These are phyloP conservation scores for Lupinus albus DNA, from an alignment of 306 rosid genomes.

Conservation along the genomic window DNA sequence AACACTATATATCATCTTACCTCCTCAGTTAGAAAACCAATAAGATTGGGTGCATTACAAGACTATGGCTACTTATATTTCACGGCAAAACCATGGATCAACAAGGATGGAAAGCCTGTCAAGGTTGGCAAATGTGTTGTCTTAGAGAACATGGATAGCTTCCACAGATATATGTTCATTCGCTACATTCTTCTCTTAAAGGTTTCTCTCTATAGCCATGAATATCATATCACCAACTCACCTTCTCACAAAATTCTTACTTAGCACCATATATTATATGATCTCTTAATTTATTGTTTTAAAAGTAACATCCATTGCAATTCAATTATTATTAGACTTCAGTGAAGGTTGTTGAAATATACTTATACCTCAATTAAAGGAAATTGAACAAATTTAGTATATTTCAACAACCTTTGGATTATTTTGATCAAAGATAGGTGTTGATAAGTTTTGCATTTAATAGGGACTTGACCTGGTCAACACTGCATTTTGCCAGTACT, in stretches of 20 bases:
- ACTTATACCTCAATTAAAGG: too few relatives aligned
- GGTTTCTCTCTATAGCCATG: slow-evolving; percentile 36
- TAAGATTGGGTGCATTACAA: slow-evolving; percentile 44
- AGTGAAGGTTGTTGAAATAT: too few relatives aligned
- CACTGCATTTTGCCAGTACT: slow-evolving; percentile 68
- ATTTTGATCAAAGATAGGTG: neutral
- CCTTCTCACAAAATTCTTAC: too few relatives aligned
- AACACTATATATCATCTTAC: slow-evolving; percentile 65
- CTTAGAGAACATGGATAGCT: slow-evolving; percentile 64
- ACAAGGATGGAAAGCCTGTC: slow-evolving; percentile 74
- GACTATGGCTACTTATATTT: slow-evolving; percentile 60
- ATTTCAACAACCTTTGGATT: too few relatives aligned
- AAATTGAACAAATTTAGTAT: too few relatives aligned
- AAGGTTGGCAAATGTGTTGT: slow-evolving; percentile 56
- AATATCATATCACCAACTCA: neutral
- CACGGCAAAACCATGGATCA: slow-evolving; percentile 72
- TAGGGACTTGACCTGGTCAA: slow-evolving; percentile 83
- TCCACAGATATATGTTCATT: slow-evolving; percentile 70
- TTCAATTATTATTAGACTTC: too few relatives aligned
- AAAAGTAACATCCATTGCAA: too few relatives aligned
- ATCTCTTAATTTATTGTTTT: too few relatives aligned
- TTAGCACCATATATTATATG: too few relatives aligned
- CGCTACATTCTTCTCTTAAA: slow-evolving; percentile 71
- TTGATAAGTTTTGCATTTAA: neutral
- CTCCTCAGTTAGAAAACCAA: slow-evolving; percentile 63